A percentile compares a stretch with the other conserved stretches of the same genome.
phyloP scores from a whole-genome alignment of 1,139 yeast species.

The Blastobotrys buckinghamii region DNA sequence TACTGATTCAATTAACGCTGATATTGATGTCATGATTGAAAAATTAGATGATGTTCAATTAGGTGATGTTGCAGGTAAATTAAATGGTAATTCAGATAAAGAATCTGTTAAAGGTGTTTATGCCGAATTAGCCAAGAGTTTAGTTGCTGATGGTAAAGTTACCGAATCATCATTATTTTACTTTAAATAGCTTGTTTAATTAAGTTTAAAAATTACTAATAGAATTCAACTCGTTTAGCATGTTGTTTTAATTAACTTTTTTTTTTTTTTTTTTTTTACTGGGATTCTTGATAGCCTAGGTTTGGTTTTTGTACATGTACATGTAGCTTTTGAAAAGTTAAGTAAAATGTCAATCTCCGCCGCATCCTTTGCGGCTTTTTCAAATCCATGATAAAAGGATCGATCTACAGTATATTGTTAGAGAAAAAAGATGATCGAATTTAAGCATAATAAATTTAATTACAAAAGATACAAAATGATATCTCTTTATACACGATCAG shows the following conservation, averaged over 20 bases:
- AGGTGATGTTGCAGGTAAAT: slow-evolving; percentile 60
- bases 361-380: too few relatives aligned
- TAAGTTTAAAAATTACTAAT: too few relatives aligned
- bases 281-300: background rate
- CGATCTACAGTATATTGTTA: too few relatives aligned
- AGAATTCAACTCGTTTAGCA: too few relatives aligned
- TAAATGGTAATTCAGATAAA: slow-evolving; percentile 44
- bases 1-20: slow-evolving; percentile 53
- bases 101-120: slow-evolving; percentile 49
- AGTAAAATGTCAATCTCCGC: too few relatives aligned
- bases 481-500: too few relatives aligned
- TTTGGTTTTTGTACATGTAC: too few relatives aligned
- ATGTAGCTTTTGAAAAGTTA: too few relatives aligned
- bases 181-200: slow-evolving; percentile 2
- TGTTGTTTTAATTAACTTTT: background rate
- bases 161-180: slow-evolving; percentile 11
- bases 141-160: slow-evolving; percentile 39
- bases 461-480: too few relatives aligned
- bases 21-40: slow-evolving; percentile 72
- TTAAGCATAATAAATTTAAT: too few relatives aligned
- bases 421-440: too few relatives aligned
- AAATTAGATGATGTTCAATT: slow-evolving; percentile 72
- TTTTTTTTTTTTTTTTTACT: background rate
- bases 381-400: too few relatives aligned
- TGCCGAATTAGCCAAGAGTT: slow-evolving; percentile 42